Base-by-base conservation (phyloP, 495 filamentous ascomycete species). In the Penicillium manginii region DNA sequence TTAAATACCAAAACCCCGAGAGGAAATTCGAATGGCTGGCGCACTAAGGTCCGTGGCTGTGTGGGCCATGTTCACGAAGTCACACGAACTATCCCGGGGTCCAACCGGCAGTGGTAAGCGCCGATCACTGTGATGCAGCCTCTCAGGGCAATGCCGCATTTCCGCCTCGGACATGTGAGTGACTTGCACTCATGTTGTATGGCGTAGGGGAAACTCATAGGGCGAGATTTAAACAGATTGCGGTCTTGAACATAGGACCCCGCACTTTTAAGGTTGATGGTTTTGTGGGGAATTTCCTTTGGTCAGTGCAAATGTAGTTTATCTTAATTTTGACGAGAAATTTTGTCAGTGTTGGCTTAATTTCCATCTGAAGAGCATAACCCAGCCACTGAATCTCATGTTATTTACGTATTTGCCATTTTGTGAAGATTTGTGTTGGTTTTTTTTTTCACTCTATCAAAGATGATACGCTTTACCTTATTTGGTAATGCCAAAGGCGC, bases 401-500 rank as follows among this genome's bases (percentile, higher is more conserved):
- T 7, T 8, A 29, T 29, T 29, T 29, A 29, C 26, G 6, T 29
- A 29, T 29, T 29, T 8, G 26, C 26, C 26, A 29, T 29, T 29
- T 29, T 5, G 9, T 29, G 9, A 29, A 8, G 26, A 29, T 29
- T 29, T 8, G 6, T 1, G 26, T 29, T 29, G 26, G 26, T 7
- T 29, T 29, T 8, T 29, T 29, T 8, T 29, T 29, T 29, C 3
- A 8, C 26, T 29, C 26, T 29, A 8, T 29, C 26, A n/a, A 22
- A 10, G 49, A 31, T 17, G 45, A 22, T 23, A n/a, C 18, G 21
- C 42, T 22, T 29, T 55, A 17, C 43, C 43, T 11, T 12, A 49
- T 55, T 35, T 2, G 53, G 53, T 22, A 55, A 39, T 47, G 18
- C 53, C 17, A 48, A 55, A 23, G 53, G 53, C 53, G 52, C 52